Base-by-base conservation (phyloP, 1,139 yeast species). In the Pichia sp. region DNA sequence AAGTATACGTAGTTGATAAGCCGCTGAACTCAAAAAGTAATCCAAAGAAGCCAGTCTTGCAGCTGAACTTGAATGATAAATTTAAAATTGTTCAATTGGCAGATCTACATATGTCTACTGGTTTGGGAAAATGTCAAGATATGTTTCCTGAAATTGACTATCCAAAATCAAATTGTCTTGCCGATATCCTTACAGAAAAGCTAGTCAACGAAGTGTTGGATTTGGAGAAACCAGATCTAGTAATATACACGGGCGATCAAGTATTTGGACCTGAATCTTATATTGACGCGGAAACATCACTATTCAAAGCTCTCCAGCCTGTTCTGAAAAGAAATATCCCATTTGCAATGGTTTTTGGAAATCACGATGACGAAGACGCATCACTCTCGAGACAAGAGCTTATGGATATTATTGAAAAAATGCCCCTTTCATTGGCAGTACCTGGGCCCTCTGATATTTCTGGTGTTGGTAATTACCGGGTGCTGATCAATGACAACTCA, bases 301-400 rank as follows among this genome's bases (percentile, higher is more conserved):
- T 87, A 26, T 70, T 82, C 52, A 90, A 90, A 60, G 92, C 83
- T 0, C 70, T 85, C n/a, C 69, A 75, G 4, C 95, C 95, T 1
- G 74, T 85, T 40, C 72, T 88, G 28, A 55, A 67, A 29, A 68
- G 86, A 37, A 64, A 71, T 39, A 81, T 88, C 6, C 96, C 97
- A 3, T 90, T 75, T 67, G 92, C 95, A 0, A 73, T 83, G 53
- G 79, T 84, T 0, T 68, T 85, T 64, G 95, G 95, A 2, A 85
- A 84, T 55, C 94, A 85, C 59, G 92, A 85, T 57, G 90, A 84
- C 55, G 95, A 87, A 61, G 90, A 94, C 1, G 90, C 94, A 1
- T 73, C 81, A 3, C 55, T 85, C 50, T 52, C 69, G n/a, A 71
- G 95, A 41, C 59, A 65, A 44, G 77, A 80, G 52, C 59, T 86